Evolutionary conservation across 2,329 filamentous ascomycete genomes (phyloP), one percentile per base, ranked within the genome.

Genomic region (Lecanosticta acicola): DNA sequence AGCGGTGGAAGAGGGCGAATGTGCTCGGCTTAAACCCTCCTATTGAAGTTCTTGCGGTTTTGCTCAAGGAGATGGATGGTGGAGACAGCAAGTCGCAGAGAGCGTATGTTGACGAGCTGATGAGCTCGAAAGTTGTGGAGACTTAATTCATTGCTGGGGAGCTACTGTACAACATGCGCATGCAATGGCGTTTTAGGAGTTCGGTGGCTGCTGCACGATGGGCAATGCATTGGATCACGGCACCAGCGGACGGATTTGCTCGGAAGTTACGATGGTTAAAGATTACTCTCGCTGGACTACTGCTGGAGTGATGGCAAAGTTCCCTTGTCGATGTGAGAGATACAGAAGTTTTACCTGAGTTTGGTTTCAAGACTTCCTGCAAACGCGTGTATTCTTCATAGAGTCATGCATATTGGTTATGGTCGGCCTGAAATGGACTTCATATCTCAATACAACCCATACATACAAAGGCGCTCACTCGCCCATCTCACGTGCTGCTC

Each of bases 1-100:
- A 85, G 70, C 83, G 93, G 26, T 98, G 93, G 93, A 80, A 86
- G 63, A 81, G 93, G 37, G 93, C 93, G 3, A 77, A 94, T 43
- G 76, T 75, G 45, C 72, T 98, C n/a, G 83, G 84, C 2, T 74
- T 98, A n/a, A 77, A 84, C 24, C 93, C 93, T 1, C 91, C 93
- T 0, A 77, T 95, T 19, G 91, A 97, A 66, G 89, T 96, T 3
- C 75, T 97, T 3, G 87, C 89, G 0, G 85, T 97, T 13, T 69
- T 97, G 38, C 59, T 94, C 44, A 84, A 81, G 61, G 83, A 88
- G 61, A 80, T 84, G 60, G 70, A 77, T 3, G 77, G 66, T 42
- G 75, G 73, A 0, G 76, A 75, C 26, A 59, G 64, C 26, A 73
- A 70, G 24, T 66, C 76, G 26, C 78, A 93, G 67, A 75, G 73